Evolutionary conservation across 768 basidiomycete species (phyloP).

Genomic region (Russula griseocarnosa): DNA sequence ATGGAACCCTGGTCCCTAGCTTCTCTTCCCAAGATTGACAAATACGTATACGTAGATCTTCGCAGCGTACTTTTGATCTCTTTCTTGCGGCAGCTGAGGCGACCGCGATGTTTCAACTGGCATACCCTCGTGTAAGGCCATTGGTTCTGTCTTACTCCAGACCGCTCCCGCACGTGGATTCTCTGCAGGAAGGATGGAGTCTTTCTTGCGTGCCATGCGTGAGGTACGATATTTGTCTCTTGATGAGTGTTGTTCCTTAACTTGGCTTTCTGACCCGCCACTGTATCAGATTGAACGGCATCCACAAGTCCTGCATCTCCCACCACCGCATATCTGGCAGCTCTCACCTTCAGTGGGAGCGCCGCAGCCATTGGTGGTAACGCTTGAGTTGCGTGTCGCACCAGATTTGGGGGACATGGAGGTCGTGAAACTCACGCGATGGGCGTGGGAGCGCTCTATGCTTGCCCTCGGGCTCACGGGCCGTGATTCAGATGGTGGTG

Average conservation of each 20-base stretch:
- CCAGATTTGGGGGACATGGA: conserved; percentile 64
- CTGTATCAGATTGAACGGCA: conserved; percentile 69
- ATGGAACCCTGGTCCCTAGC: neutral
- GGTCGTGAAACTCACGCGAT: conserved; percentile 64
- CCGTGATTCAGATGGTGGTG: conserved; percentile 45
- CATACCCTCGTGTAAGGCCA: conserved; percentile 78
- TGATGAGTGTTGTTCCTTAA: neutral
- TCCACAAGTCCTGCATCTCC: conserved; percentile 75
- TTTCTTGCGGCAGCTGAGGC: conserved; percentile 75
- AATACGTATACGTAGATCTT: conserved; percentile 34
- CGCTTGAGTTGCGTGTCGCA: conserved; percentile 74
- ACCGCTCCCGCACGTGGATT: conserved; percentile 72
- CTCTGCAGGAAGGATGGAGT: conserved; percentile 67
- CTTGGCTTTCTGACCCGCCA: neutral
- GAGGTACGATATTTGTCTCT: conserved; percentile 47
- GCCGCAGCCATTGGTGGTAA: conserved; percentile 56
- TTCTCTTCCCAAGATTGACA: neutral
- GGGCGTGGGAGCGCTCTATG: conserved; percentile 68
- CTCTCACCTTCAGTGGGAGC: conserved; percentile 42
- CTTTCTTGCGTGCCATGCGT: conserved; percentile 73
- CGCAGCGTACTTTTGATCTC: conserved; percentile 78
- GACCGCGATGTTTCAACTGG: conserved; percentile 71
- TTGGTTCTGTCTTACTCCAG: conserved; percentile 84
- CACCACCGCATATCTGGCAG: conserved; percentile 88
- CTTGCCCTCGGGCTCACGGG: conserved; percentile 44